Conservation (phyloP, 305 asterid species). For the Solanum hybrid region DNA sequence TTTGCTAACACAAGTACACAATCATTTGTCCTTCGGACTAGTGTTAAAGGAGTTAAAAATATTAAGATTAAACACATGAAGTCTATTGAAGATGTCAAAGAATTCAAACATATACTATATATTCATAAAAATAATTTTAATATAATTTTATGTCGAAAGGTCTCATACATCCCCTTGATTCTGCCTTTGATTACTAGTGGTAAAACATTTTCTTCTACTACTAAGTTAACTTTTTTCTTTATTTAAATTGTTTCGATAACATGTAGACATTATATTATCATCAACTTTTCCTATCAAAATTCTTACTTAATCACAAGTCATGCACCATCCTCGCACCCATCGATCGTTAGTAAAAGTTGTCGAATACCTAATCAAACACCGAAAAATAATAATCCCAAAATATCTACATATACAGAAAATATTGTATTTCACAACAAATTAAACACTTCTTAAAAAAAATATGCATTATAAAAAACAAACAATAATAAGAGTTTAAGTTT, state of each 20-base stretch:
- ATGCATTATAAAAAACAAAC: not conserved
- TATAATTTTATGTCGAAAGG: not conserved
- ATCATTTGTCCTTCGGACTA: not conserved
- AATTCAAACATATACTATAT: not conserved
- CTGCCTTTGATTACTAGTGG: not conserved
- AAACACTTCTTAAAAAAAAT: not conserved
- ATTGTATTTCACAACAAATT: not conserved
- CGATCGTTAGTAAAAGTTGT: not conserved
- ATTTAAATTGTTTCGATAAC: not conserved
- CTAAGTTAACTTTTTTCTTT: not conserved
- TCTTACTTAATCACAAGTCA: not conserved
- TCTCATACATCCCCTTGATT: not conserved
- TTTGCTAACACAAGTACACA: not conserved
- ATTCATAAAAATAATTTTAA: not conserved
- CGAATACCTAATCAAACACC: not conserved
- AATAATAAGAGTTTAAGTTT: not conserved
- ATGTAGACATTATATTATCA: not conserved
- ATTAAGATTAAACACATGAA: not conserved
- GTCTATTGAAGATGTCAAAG: not conserved
- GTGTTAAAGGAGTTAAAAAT: not conserved
- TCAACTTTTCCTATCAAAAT: not conserved
- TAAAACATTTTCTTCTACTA: not conserved
- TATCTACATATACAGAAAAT: not conserved
- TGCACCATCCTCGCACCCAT: not conserved
- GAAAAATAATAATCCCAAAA: not conserved